These are phyloP conservation scores for Jamesozyma jinghongensis DNA, from an alignment of 805 yeast genomes.

Conservation along the genomic window DNA sequence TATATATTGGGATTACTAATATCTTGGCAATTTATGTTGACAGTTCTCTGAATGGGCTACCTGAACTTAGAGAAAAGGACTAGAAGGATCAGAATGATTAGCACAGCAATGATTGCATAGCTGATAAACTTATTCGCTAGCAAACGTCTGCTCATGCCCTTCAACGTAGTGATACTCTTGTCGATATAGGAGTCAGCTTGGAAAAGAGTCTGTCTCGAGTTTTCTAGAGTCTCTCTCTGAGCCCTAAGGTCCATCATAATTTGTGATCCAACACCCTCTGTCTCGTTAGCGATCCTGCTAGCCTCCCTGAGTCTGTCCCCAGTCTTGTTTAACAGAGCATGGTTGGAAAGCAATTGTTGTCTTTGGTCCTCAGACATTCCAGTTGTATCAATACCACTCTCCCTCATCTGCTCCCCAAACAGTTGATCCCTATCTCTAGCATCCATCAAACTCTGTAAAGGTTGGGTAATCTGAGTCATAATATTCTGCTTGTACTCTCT, in stretches of 20 bases:
- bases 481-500: slow-evolving; percentile 58
- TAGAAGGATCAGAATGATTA: slow-evolving; percentile 69
- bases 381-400: slow-evolving; percentile 13
- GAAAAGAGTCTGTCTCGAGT: slow-evolving; percentile 74
- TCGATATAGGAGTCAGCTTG: slow-evolving; percentile 94
- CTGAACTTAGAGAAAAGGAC: slow-evolving; percentile 78
- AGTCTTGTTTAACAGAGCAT: slow-evolving; percentile 72
- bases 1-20: no score
- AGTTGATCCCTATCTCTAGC: slow-evolving; percentile 63
- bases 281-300: slow-evolving; percentile 83
- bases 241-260: slow-evolving; percentile 82
- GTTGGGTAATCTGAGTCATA: slow-evolving; percentile 47
- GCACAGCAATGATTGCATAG: slow-evolving; percentile 82
- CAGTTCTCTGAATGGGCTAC: slow-evolving; percentile 31
- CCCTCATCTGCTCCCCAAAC: slow-evolving; percentile 42
- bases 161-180: slow-evolving; percentile 73
- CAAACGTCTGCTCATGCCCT: slow-evolving; percentile 85
- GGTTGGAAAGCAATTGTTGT: slow-evolving; percentile 66
- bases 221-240: slow-evolving; percentile 85
- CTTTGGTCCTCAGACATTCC: slow-evolving; percentile 57
- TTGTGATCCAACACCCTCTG: slow-evolving; percentile 85
- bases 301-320: slow-evolving; percentile 79
- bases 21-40: no score
- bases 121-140: slow-evolving; percentile 87
- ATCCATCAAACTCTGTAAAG: slow-evolving; percentile 50